phyloP scores from a whole-genome alignment of 257 asterid species.

The Hygrophila difformis region DNA sequence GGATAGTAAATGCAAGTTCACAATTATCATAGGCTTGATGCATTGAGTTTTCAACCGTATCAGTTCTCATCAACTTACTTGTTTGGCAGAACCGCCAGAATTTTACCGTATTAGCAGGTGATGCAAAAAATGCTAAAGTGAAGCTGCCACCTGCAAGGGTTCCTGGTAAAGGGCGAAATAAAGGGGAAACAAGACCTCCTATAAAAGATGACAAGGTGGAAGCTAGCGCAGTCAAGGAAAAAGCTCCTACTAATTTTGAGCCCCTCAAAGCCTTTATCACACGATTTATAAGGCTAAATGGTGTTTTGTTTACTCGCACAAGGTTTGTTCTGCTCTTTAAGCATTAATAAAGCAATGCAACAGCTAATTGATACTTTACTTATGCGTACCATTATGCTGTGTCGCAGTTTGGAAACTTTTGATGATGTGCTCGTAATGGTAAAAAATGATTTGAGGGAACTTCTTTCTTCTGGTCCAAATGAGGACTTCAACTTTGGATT shows the following conservation, averaged over 20 bases:
- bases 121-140: constrained; percentile 38
- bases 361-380: constrained; percentile 6
- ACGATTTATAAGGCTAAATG: constrained; percentile 75
- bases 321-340: constrained; percentile 42
- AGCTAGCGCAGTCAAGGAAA: constrained; percentile 33
- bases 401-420: constrained; percentile 82
- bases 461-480: constrained; percentile 64
- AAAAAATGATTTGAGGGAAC: constrained; percentile 54
- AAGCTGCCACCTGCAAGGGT: constrained; percentile 31
- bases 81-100: constrained; percentile 73
- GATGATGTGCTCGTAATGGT: constrained; percentile 61
- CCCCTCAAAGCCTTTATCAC: constrained; percentile 47
- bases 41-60: background rate
- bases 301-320: constrained; percentile 83
- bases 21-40: background rate
- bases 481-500: constrained; percentile 63
- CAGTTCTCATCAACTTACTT: constrained; percentile 7
- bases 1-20: background rate
- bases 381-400: constrained; percentile 16
- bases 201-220: constrained; percentile 38
- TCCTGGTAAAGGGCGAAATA: constrained; percentile 55
- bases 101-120: constrained; percentile 46
- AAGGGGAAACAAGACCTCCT: constrained; percentile 42
- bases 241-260: constrained; percentile 33
- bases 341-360: background rate